Base-by-base conservation (phyloP, 768 basidiomycete species). In the Pisolithus tinctorius region DNA sequence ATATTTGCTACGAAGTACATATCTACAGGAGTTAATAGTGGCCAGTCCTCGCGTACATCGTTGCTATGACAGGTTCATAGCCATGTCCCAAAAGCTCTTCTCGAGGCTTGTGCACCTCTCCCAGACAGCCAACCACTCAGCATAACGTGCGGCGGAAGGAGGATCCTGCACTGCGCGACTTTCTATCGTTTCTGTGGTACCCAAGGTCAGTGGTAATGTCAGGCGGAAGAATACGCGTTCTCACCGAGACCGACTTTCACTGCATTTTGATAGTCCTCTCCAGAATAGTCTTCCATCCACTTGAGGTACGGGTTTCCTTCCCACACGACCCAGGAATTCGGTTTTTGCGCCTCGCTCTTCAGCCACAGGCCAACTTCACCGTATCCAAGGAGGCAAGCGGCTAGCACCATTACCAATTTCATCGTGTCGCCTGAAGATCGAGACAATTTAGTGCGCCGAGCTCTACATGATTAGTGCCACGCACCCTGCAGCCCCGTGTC, bases 361-460 rank as follows among this genome's bases (percentile, higher is more conserved):
- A 97, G 70, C 84, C 91, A 89, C 38, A 90, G 69, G 1, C 93
- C 93, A 0, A 93, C 90, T 63, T 95, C 89, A 10, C 93, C 93
- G 62, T 96, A 97, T 2, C 93, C 94, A 0, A 95, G 70, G 8
- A 95, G 73, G 63, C 94, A 97, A 7, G 89, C 84, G 9, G 87
- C 82, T 1, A 93, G 75, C 0, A 89, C 86, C 70, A 96, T 83
- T n/a, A 86, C 62, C 5, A 94, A 70, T 53, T 79, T 84, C 34
- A 79, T 77, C 4, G 78, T 65, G 60, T 93, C 90, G 0, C 90
- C 89, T 80, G 50, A 23, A 17, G 38, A 38, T 34, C 13, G 11
- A 34, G 4, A 11, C 7, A n/a, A 37, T 48, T 17, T 20, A 26
- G 13, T 27, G 44, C 17, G 20, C 16, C 8, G 20, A 36, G 16